Percentiles rank a stretch among this genome's conserved stretches.
Conservation (phyloP, 306 rosid genomes). For the Begonia peltatifolia region DNA sequence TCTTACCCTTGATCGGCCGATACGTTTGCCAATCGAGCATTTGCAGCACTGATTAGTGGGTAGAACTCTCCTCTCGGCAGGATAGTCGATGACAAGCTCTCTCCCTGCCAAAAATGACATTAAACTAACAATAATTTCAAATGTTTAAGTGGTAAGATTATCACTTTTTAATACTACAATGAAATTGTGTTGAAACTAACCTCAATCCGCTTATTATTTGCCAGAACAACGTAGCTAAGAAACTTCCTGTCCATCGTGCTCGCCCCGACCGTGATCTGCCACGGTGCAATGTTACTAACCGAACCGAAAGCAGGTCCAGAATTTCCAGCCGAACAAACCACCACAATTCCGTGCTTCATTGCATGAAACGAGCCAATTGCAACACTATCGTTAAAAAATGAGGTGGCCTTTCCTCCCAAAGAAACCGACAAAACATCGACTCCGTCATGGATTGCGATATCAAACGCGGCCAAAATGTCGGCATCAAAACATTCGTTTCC, state of each 20-base stretch:
- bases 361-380: slow-evolving; percentile 89
- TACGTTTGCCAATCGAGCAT: slow-evolving; percentile 43
- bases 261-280: slow-evolving; percentile 82
- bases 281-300: slow-evolving; percentile 44
- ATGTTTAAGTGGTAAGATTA: too few relatives aligned
- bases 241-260: slow-evolving; percentile 84
- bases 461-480: slow-evolving; percentile 68
- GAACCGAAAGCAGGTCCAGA: slow-evolving; percentile 52
- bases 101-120: slow-evolving; percentile 34
- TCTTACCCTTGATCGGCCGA: slow-evolving; percentile 57
- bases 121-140: too few relatives aligned
- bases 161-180: too few relatives aligned
- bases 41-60: slow-evolving; percentile 39
- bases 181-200: slow-evolving; percentile 16
- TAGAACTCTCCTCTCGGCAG: slow-evolving; percentile 30
- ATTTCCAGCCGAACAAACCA: slow-evolving; percentile 86
- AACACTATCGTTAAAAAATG: slow-evolving; percentile 44
- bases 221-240: slow-evolving; percentile 40
- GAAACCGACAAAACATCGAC: slow-evolving; percentile 72
- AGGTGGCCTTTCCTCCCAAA: slow-evolving; percentile 38
- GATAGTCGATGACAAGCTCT: slow-evolving; percentile 46
- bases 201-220: slow-evolving; percentile 30
- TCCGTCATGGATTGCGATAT: slow-evolving; percentile 64
- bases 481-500: slow-evolving; percentile 66
- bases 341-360: slow-evolving; percentile 48